Base-by-base conservation (phyloP, 768 basidiomycete genomes). In the Rubroboletus pulcherrimus region DNA sequence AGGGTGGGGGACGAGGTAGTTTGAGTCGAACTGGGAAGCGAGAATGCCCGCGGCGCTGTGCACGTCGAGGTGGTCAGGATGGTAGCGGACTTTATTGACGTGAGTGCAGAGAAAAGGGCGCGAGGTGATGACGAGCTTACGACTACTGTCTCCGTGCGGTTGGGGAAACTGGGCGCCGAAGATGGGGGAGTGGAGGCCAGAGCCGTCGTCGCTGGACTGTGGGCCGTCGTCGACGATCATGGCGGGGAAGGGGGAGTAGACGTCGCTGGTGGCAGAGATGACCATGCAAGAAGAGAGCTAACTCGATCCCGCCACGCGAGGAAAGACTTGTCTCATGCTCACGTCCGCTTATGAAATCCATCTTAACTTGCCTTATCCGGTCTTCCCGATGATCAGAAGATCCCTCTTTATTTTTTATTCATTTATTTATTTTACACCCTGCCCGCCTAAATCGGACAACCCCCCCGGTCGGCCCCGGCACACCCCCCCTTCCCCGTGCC, bases 151-250 rank as follows among this genome's bases (percentile, higher is more conserved):
- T 58, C 75, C 73, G 74, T 77, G 75, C 53, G 73, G 69, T 59
- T 76, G 69, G 69, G 77, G 74, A 62, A 74, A 78, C 29, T 75
- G 74, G 47, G 78, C 68, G 53, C 75, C 76, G 72, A 86, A 85
- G 50, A 83, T 78, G 61, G 89, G 87, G 3, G 88, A 89, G 63
- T 87, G 86, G 24, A 89, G 72, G 57, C 85, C 87, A 50, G 87
- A 89, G 66, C 85, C 82, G 65, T 88, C 87, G 66, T 89, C 87
- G 69, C 84, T 86, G 24, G 85, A 87, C 72, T 83, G 85, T 42
- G 80, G 78, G 38, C 84, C 81, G 64, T 88, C 86, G 67, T 87
- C 87, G 55, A 77, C 71, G 57, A 77, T 73, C 70, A 80, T 77
- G 53, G 75, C 73, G 47, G 79, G 79, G 70, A 83, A 84, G 17